Percentiles rank a stretch among this genome's conserved stretches.
phyloP scores from a whole-genome alignment of 352 stramenopile species.

The Pythium volutum region DNA sequence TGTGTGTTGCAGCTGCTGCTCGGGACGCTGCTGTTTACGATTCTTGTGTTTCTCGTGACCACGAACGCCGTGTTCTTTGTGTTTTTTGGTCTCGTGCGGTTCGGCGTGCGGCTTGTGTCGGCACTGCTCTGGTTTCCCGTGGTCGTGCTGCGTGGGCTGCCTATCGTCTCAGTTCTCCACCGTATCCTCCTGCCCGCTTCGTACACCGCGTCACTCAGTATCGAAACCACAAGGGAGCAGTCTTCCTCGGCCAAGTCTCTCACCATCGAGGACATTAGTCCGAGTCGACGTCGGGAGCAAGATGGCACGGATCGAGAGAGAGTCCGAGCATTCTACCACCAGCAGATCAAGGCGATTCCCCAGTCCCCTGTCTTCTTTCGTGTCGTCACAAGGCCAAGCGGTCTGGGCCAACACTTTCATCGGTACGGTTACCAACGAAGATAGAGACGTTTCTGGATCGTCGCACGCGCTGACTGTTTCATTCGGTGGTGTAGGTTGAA shows the following conservation, averaged over 20 bases:
- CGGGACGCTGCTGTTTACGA: constrained; percentile 91
- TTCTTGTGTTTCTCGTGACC: constrained; percentile 91
- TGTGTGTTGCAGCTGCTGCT: constrained; percentile 70
- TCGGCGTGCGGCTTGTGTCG: constrained; percentile 37
- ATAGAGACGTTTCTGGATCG: not conserved
- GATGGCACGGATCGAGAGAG: constrained; percentile 13
- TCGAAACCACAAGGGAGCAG: constrained; percentile 10
- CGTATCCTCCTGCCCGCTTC: constrained; percentile 30
- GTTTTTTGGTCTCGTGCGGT: constrained; percentile 86
- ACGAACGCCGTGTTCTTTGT: constrained; percentile 93
- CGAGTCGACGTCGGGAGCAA: constrained; percentile 6
- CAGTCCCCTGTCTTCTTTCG: constrained; percentile 2
- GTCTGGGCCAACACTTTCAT: constrained; percentile 9
- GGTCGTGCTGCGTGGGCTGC: constrained; percentile 44
- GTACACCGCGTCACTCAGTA: constrained; percentile 14
- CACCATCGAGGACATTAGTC: constrained; percentile 7
- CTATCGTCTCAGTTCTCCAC: constrained; percentile 45
- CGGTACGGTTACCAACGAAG: not conserved
- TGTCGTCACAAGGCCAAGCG: constrained; percentile 6
- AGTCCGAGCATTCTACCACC: constrained; percentile 9
- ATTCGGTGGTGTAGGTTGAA: constrained; percentile 5
- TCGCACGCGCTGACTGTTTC: not conserved
- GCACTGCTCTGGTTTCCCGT: constrained; percentile 53
- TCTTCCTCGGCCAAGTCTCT: not conserved
- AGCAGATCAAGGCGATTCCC: not conserved